Evolutionary conservation across 805 yeast species (phyloP).

Genomic region (Jamesozyma hellenica): DNA sequence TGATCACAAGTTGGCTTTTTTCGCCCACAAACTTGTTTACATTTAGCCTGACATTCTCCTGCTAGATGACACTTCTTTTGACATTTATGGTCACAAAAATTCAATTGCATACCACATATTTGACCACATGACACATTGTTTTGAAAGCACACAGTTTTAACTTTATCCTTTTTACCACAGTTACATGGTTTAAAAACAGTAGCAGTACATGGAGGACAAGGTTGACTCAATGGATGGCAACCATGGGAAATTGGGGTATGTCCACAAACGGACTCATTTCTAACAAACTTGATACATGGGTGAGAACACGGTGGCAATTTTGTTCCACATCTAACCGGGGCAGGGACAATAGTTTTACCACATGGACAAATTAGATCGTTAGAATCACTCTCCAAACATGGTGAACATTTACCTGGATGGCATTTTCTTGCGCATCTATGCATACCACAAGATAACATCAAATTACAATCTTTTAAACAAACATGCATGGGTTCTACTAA

Average conservation of each 20-base stretch:
- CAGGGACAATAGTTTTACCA: conserved; percentile 65
- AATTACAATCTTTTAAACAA: conserved; percentile 58
- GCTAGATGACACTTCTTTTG: conserved; percentile 43
- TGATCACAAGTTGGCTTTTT: conserved; percentile 55
- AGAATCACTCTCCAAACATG: conserved; percentile 70
- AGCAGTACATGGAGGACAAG: conserved; percentile 72
- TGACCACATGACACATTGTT: conserved; percentile 58
- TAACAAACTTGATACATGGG: conserved; percentile 46
- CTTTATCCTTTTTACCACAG: conserved; percentile 43
- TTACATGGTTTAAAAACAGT: conserved; percentile 47
- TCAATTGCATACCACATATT: conserved; percentile 43
- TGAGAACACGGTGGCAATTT: conserved; percentile 51
- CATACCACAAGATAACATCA: conserved; percentile 51
- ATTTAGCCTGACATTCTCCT: conserved; percentile 50
- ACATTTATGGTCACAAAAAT: conserved; percentile 45
- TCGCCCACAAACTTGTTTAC: conserved; percentile 51
- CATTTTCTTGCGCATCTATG: conserved; percentile 65
- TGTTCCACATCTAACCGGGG: conserved; percentile 82
- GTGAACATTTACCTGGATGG: conserved; percentile 71
- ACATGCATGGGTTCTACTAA: conserved; percentile 68
- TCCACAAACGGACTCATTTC: conserved; percentile 45
- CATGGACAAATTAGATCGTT: conserved; percentile 74
- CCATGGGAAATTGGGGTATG: conserved; percentile 59
- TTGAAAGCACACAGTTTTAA: conserved; percentile 63
- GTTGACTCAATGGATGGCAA: conserved; percentile 57